Conservation (phyloP, 1,139 yeast species). For the Wickerhamomyces sp. region DNA sequence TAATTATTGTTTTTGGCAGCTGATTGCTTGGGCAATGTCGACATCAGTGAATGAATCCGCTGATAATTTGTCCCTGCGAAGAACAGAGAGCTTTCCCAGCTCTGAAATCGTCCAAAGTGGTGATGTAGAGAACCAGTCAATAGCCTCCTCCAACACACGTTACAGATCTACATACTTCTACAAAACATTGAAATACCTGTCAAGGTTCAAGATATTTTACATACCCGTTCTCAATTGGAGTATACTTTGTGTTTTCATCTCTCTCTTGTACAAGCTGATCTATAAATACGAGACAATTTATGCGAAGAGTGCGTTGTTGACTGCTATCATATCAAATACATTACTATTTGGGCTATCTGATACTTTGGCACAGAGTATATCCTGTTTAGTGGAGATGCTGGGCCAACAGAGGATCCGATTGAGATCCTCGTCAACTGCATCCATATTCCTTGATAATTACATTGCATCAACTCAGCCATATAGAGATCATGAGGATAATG, state of each 20-base stretch:
- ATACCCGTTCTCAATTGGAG: constrained; percentile 52
- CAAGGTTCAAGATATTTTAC: constrained; percentile 18
- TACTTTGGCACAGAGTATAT: constrained; percentile 66
- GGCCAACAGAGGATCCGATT: constrained; percentile 25
- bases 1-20: too few relatives aligned
- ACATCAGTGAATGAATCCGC: background rate
- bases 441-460: constrained; percentile 13
- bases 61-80: background rate
- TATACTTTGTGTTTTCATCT: constrained; percentile 45
- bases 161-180: constrained; percentile 15
- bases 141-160: constrained; percentile 5
- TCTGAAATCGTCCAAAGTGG: background rate
- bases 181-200: constrained; percentile 15
- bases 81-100: background rate
- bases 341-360: constrained; percentile 87
- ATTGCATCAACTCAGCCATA: constrained; percentile 3
- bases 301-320: constrained; percentile 59
- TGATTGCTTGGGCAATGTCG: too few relatives aligned
- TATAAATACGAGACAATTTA: constrained; percentile 62
- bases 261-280: constrained; percentile 47
- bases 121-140: constrained; percentile 2
- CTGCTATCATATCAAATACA: constrained; percentile 79
- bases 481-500: constrained; percentile 22
- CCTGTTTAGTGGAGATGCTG: constrained; percentile 29
- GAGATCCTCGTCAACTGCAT: constrained; percentile 8